Percentiles rank a stretch among this genome's conserved stretches.
phyloP scores from a whole-genome alignment of 768 basidiomycete genomes.

The Boletus subcaerulescens region DNA sequence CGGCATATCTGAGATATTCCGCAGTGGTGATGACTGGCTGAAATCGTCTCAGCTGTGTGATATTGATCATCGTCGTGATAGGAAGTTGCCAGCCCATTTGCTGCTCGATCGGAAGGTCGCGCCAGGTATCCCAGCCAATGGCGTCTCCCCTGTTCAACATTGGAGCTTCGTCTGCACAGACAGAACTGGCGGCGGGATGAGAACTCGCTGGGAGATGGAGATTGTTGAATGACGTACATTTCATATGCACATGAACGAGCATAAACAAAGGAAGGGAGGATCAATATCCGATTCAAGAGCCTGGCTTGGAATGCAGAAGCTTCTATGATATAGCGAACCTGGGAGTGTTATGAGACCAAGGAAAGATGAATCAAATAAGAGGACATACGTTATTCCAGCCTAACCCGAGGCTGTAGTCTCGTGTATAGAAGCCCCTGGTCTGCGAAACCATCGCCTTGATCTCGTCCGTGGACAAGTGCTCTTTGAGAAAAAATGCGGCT shows the following conservation, averaged over 20 bases:
- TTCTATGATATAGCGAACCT: constrained; percentile 47
- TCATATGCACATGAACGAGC: constrained; percentile 42
- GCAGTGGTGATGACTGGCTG: constrained; percentile 35
- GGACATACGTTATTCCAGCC: constrained; percentile 44
- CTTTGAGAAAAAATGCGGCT: constrained; percentile 2
- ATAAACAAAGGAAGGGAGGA: constrained; percentile 42
- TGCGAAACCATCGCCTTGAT: constrained; percentile 33
- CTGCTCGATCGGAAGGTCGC: constrained; percentile 32
- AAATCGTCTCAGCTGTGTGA: constrained; percentile 35
- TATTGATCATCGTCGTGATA: constrained; percentile 37
- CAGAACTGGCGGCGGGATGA: constrained; percentile 17
- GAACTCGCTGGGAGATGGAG: neutral
- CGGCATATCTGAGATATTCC: constrained; percentile 41
- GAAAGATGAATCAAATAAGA: neutral
- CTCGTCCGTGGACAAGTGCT: constrained; percentile 28
- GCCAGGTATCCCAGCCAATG: constrained; percentile 39
- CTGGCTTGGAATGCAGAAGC: constrained; percentile 38
- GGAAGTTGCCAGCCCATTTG: constrained; percentile 34
- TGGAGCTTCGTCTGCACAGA: constrained; percentile 37
- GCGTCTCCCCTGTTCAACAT: constrained; percentile 44
- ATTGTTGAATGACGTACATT: constrained; percentile 23
- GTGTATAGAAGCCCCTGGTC: constrained; percentile 40
- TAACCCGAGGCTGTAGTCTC: constrained; percentile 43
- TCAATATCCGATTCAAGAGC: constrained; percentile 39
- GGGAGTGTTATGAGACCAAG: neutral